Evolutionary conservation across 345 rosid species (phyloP).

Genomic region (Melaleuca alternifolia): DNA sequence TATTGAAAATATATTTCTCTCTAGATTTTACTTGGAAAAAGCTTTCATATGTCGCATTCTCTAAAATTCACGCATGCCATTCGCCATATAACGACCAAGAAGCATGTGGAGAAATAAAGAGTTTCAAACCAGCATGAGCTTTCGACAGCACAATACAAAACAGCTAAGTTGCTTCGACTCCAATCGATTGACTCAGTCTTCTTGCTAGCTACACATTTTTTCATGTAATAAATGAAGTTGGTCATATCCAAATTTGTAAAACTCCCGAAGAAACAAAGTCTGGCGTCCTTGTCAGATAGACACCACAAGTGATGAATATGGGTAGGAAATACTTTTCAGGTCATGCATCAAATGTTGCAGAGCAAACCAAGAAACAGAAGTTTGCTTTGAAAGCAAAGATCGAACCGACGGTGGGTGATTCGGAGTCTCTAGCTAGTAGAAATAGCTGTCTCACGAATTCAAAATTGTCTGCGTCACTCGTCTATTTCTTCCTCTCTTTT

Average conservation of each 20-base stretch:
- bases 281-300: neutral
- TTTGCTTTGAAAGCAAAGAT: neutral
- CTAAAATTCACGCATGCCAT: no score
- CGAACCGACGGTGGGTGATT: neutral
- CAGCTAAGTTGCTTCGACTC: neutral
- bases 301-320: neutral
- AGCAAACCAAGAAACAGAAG: neutral
- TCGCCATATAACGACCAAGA: neutral
- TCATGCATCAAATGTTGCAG: neutral
- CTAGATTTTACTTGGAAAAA: neutral
- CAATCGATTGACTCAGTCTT: neutral
- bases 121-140: neutral
- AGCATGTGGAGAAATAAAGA: neutral
- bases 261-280: neutral
- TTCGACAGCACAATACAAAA: neutral
- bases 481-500: neutral
- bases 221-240: neutral
- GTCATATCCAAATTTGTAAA: neutral
- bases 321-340: constrained; percentile 4
- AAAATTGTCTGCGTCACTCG: neutral
- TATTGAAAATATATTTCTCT: neutral
- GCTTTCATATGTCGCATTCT: no score
- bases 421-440: neutral
- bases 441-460: neutral
- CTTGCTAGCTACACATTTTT: neutral